Percentiles rank a stretch among this genome's conserved stretches.
Evolutionary conservation across 495 filamentous ascomycete genomes (phyloP).

Genomic region (Aspergillus egyptiacus): DNA sequence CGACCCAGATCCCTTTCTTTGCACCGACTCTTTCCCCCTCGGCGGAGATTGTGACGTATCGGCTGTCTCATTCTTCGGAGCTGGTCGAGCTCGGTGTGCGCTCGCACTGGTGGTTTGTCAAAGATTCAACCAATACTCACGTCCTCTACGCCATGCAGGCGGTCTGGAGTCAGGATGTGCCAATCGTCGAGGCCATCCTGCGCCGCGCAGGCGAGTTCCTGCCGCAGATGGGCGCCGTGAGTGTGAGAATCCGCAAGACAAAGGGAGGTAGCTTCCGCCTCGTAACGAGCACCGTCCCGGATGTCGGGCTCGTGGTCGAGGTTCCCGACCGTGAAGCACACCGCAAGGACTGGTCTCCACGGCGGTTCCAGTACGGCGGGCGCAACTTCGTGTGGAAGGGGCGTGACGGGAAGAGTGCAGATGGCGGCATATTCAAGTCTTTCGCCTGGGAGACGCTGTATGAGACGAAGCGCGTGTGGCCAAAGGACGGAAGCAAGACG

Average conservation of each 20-base stretch:
- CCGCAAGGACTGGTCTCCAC: constrained; percentile 17
- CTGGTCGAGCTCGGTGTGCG: constrained; percentile 13
- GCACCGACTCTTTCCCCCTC: constrained; percentile 4
- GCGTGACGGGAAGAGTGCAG: constrained; percentile 10
- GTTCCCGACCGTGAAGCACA: constrained; percentile 15
- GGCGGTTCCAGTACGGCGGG: constrained; percentile 17
- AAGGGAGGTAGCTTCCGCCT: constrained; percentile 16
- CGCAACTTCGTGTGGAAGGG: constrained; percentile 18
- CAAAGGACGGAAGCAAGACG: constrained; percentile 14
- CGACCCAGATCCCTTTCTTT: constrained; percentile 10
- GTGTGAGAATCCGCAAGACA: constrained; percentile 12
- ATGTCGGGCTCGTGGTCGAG: constrained; percentile 14
- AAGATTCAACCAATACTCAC: constrained; percentile 16
- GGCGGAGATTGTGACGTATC: constrained; percentile 8
- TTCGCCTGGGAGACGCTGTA: constrained; percentile 18
- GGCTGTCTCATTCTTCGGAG: constrained; percentile 18
- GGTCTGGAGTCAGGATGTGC: constrained; percentile 16
- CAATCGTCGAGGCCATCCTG: constrained; percentile 14
- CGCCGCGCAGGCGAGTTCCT: constrained; percentile 18
- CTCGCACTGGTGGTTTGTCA: constrained; percentile 20
- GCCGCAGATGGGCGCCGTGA: constrained; percentile 13
- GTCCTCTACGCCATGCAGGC: constrained; percentile 17
- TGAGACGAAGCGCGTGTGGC: constrained; percentile 22
- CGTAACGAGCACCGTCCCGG: constrained; percentile 12
- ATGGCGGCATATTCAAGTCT: constrained; percentile 13